phyloP scores from a whole-genome alignment of 306 rosid genomes.

The Ormosia semicastrata region DNA sequence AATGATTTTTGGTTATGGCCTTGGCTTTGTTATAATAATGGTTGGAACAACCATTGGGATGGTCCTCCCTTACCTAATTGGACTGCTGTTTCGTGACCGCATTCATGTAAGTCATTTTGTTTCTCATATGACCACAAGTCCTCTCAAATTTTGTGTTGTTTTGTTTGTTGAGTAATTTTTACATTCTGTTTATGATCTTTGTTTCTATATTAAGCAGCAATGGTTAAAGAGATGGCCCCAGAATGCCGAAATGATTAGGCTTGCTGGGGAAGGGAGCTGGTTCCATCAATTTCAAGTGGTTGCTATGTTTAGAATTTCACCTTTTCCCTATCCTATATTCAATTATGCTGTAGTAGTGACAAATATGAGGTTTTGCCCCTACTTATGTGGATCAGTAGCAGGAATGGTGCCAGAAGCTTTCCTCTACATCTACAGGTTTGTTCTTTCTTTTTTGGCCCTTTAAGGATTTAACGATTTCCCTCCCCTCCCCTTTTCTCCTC shows the following conservation, averaged over 20 bases:
- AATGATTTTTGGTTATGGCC: constrained; percentile 97
- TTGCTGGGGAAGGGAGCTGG: constrained; percentile 96
- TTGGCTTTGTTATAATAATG: constrained; percentile 91
- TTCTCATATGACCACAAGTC: background rate
- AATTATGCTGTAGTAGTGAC: constrained; percentile 93
- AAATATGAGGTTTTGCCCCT: constrained; percentile 94
- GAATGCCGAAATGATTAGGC: constrained; percentile 85
- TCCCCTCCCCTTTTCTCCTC: background rate
- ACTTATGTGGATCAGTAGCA: constrained; percentile 84
- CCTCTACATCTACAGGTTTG: constrained; percentile 90
- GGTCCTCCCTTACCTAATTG: constrained; percentile 92
- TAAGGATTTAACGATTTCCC: background rate
- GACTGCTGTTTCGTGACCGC: constrained; percentile 76
- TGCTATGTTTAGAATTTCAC: constrained; percentile 87
- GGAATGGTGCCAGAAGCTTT: constrained; percentile 99
- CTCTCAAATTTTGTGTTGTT: background rate
- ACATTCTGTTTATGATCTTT: constrained; percentile 3
- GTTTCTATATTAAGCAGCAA: constrained; percentile 51
- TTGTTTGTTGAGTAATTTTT: background rate
- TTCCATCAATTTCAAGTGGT: constrained; percentile 90
- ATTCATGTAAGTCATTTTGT: constrained; percentile 72
- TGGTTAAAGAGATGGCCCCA: constrained; percentile 94
- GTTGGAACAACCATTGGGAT: constrained; percentile 96
- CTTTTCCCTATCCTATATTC: constrained; percentile 97
- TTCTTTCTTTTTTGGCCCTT: constrained; percentile 2